phyloP scores from a whole-genome alignment of 495 filamentous ascomycete species.

The Sabuloglossum arenarium region DNA sequence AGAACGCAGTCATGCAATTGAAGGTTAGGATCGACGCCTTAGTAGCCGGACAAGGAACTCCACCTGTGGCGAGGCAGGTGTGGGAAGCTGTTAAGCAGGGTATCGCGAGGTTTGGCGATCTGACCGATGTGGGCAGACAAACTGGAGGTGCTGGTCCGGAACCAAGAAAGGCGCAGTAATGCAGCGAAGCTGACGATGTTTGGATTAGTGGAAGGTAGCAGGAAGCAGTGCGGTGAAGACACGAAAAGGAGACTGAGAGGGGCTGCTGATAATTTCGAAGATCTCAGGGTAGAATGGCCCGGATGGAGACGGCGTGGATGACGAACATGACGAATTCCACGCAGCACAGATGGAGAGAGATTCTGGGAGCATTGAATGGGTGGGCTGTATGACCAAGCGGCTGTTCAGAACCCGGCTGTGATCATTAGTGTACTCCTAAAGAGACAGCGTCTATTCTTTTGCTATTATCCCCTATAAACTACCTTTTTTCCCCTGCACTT shows the following conservation, averaged over 20 bases:
- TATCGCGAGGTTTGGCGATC: slow-evolving; percentile 50
- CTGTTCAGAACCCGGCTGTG: background rate
- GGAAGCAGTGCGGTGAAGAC: background rate
- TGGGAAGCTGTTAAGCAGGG: slow-evolving; percentile 68
- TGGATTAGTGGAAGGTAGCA: background rate
- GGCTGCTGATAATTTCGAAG: background rate
- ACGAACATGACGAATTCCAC: background rate
- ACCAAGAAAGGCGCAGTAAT: slow-evolving; percentile 7
- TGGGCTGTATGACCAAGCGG: background rate
- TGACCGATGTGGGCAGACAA: slow-evolving; percentile 58
- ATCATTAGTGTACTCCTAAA: background rate
- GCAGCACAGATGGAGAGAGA: background rate
- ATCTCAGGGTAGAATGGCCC: background rate
- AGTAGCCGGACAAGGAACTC: slow-evolving; percentile 68
- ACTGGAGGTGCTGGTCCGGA: slow-evolving; percentile 27
- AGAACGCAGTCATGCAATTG: slow-evolving; percentile 52
- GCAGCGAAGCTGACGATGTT: background rate
- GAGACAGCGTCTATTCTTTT: background rate
- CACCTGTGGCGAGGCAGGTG: slow-evolving; percentile 57
- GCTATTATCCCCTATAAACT: background rate
- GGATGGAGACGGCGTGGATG: background rate
- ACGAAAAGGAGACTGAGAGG: background rate
- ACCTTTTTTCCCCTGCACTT: background rate
- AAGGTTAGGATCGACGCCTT: slow-evolving; percentile 58
- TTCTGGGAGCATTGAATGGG: background rate